Evolutionary conservation across 164 flowering plant species (phyloP).

Genomic region (Umbilicus rupestris): DNA sequence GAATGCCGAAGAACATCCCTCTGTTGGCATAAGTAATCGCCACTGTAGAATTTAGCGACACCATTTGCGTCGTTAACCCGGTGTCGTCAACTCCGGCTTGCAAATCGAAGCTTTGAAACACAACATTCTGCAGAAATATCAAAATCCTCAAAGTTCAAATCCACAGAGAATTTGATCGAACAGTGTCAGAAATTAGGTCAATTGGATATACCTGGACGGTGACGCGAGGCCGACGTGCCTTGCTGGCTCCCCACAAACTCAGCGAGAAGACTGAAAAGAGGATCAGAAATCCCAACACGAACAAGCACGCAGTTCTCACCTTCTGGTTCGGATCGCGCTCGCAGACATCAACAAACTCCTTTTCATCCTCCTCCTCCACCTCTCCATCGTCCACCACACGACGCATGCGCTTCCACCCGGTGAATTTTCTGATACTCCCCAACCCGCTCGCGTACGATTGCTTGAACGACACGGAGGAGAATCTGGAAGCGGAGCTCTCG

Average conservation of each 20-base stretch:
- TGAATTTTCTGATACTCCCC: not conserved
- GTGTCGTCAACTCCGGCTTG: constrained; percentile 68
- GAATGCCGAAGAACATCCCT: constrained; percentile 79
- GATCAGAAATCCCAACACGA: constrained; percentile 39
- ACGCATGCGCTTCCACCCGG: constrained; percentile 36
- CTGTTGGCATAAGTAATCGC: constrained; percentile 48
- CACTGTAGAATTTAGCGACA: constrained; percentile 71
- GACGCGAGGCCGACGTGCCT: constrained; percentile 44
- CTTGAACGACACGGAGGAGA: constrained; percentile 73
- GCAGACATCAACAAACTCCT: constrained; percentile 25
- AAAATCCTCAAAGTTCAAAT: not conserved
- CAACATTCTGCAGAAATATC: constrained; percentile 39
- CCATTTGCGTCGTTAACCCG: constrained; percentile 82
- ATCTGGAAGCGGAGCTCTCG: constrained; percentile 77
- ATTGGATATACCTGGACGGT: constrained; percentile 69
- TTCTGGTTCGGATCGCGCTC: constrained; percentile 3
- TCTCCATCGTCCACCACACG: constrained; percentile 5
- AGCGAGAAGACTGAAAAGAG: constrained; percentile 60
- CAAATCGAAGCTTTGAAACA: constrained; percentile 43
- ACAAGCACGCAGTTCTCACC: constrained; percentile 26
- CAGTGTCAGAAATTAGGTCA: not conserved
- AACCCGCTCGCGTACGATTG: constrained; percentile 13
- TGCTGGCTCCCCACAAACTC: constrained; percentile 80
- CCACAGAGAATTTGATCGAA: not conserved
- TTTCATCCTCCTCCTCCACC: constrained; percentile 16